phyloP scores from a whole-genome alignment of 352 stramenopile genomes.

The Globisporangium perplexum region DNA sequence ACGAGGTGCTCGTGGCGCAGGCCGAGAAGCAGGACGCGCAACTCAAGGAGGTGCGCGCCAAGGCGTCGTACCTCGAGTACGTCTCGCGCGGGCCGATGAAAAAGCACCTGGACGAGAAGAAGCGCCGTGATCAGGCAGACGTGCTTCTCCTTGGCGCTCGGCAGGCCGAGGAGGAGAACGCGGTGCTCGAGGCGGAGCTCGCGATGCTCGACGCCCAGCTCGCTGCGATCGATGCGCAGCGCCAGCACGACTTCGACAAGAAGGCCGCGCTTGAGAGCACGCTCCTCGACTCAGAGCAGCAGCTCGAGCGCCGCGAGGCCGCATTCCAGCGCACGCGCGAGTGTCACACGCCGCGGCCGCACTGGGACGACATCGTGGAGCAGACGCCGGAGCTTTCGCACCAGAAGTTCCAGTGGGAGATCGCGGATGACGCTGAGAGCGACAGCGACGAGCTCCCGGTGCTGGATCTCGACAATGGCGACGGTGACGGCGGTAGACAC shows the following conservation, averaged over 20 bases:
- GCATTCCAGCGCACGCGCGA: constrained; percentile 24
- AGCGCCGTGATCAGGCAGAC: constrained; percentile 42
- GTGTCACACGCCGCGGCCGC: constrained; percentile 65
- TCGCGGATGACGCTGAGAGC: constrained; percentile 15
- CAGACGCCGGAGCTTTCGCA: constrained; percentile 55
- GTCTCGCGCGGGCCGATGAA: constrained; percentile 50
- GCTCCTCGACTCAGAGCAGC: constrained; percentile 17
- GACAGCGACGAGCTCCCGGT: background rate
- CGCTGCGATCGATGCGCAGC: constrained; percentile 30
- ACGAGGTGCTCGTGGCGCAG: constrained; percentile 30
- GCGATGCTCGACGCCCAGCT: constrained; percentile 27
- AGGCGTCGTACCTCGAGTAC: constrained; percentile 53
- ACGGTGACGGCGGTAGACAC: too few relatives aligned
- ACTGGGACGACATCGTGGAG: constrained; percentile 56
- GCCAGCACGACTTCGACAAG: constrained; percentile 22
- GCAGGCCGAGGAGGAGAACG: constrained; percentile 36
- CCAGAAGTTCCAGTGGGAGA: constrained; percentile 51
- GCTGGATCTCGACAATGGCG: background rate
- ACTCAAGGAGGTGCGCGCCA: constrained; percentile 37
- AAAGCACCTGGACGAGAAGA: constrained; percentile 57
- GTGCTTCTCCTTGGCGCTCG: constrained; percentile 19
- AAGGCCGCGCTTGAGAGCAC: constrained; percentile 12
- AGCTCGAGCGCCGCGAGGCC: constrained; percentile 22
- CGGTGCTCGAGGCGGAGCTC: constrained; percentile 35
- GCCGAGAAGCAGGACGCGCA: constrained; percentile 30